Conservation (phyloP, 192 early-diverging fungal species). For the Mortierella antarctica region DNA sequence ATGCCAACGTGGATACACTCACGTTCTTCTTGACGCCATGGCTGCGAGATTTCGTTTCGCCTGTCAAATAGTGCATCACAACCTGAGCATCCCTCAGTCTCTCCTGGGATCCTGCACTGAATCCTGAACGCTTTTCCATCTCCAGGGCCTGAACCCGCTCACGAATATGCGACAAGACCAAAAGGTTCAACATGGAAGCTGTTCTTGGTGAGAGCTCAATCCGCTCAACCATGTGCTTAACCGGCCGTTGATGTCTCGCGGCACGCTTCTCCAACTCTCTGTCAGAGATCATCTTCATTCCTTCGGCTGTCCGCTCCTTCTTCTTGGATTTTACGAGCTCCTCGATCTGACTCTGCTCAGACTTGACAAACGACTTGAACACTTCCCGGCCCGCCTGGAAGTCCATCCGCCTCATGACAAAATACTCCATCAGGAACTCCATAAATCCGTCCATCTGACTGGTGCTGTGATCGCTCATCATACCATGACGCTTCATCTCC, state of each 20-base stretch:
- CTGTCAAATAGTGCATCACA: slow-evolving; percentile 34
- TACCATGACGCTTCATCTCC: slow-evolving; percentile 26
- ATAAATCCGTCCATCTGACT: slow-evolving; percentile 1
- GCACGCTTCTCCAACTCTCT: slow-evolving; percentile 8
- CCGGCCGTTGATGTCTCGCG: slow-evolving; percentile 3
- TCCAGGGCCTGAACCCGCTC: slow-evolving; percentile 26
- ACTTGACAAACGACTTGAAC: slow-evolving; percentile 30
- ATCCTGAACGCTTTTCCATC: slow-evolving; percentile 32
- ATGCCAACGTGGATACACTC: not conserved
- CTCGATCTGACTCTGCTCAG: slow-evolving; percentile 14
- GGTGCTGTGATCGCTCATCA: not conserved
- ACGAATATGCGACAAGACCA: slow-evolving; percentile 29
- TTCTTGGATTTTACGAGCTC: slow-evolving; percentile 6
- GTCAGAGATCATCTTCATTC: slow-evolving; percentile 14
- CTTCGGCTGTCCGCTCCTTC: not conserved
- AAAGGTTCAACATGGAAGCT: slow-evolving; percentile 39
- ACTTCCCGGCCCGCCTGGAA: slow-evolving; percentile 27
- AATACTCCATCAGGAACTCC: slow-evolving; percentile 50
- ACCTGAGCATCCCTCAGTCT: slow-evolving; percentile 24
- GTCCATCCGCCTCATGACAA: slow-evolving; percentile 28
- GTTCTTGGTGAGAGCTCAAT: slow-evolving; percentile 23
- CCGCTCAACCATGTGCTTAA: slow-evolving; percentile 26
- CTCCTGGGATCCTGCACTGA: slow-evolving; percentile 20
- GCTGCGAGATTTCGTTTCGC: slow-evolving; percentile 6
- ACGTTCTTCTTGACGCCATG: not conserved